Percentiles rank a stretch among this genome's conserved stretches.
phyloP scores from a whole-genome alignment of 2,329 filamentous ascomycete genomes.

The Xylariaceae sp. region DNA sequence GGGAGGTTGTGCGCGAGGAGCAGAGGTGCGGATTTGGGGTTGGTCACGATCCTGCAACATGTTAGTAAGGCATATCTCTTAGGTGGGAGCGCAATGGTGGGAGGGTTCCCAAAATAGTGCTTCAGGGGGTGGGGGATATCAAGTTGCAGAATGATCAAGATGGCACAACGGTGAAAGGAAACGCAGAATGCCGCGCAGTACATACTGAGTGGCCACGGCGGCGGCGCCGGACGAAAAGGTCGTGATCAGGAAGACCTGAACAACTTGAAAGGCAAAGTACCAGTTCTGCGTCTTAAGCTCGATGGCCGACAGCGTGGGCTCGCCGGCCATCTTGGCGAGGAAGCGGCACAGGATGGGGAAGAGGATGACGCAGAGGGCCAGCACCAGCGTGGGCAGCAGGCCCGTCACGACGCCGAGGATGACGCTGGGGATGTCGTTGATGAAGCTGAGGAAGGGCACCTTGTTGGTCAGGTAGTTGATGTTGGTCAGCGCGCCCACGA shows the following conservation, averaged over 20 bases:
- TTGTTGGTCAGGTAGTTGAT: conserved; percentile 2
- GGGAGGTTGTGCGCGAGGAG: background rate
- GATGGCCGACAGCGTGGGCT: conserved; percentile 1
- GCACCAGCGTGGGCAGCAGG: background rate
- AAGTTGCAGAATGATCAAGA: too few relatives aligned
- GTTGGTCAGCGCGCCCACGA: conserved; percentile 1
- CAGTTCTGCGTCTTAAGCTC: conserved; percentile 2
- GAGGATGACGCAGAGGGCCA: background rate
- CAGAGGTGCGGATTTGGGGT: background rate
- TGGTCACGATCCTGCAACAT: conserved; percentile 1
- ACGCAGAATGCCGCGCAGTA: too few relatives aligned
- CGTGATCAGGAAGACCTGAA: conserved; percentile 1
- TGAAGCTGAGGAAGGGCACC: conserved; percentile 2
- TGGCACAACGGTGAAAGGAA: too few relatives aligned
- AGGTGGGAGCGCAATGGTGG: too few relatives aligned
- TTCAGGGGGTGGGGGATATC: too few relatives aligned
- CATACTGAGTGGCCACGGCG: background rate
- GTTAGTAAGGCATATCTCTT: too few relatives aligned
- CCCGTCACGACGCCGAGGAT: conserved; percentile 1
- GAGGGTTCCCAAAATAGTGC: too few relatives aligned
- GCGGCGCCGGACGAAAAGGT: background rate
- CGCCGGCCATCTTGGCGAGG: conserved; percentile 1
- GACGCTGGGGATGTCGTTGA: background rate
- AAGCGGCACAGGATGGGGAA: conserved; percentile 1
- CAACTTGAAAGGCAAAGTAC: conserved; percentile 1